phyloP scores from a whole-genome alignment of 2,329 filamentous ascomycete species.

The Elsinoe batatas region DNA sequence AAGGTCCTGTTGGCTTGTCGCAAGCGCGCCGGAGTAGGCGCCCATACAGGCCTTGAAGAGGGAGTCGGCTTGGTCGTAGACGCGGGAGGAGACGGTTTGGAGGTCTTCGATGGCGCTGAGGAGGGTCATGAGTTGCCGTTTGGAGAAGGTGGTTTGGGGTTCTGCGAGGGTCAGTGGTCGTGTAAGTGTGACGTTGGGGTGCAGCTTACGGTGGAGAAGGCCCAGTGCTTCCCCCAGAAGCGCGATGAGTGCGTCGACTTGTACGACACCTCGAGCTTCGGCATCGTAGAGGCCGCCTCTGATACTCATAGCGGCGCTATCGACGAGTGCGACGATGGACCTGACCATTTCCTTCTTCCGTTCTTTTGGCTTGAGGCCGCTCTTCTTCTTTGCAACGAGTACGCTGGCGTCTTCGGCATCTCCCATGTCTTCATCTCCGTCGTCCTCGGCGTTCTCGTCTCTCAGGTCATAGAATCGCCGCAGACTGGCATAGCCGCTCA shows the following conservation, averaged over 20 bases:
- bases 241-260: constrained; percentile 75
- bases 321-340: constrained; percentile 71
- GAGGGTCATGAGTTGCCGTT: constrained; percentile 63
- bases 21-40: constrained; percentile 37
- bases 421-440: neutral
- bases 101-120: constrained; percentile 73
- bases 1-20: constrained; percentile 19
- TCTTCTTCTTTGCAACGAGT: constrained; percentile 3
- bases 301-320: constrained; percentile 80
- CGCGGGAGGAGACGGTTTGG: constrained; percentile 61
- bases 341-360: constrained; percentile 61
- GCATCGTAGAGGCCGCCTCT: constrained; percentile 82
- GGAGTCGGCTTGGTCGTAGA: constrained; percentile 65
- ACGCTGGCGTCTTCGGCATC: neutral
- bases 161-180: constrained; percentile 28
- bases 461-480: constrained; percentile 85
- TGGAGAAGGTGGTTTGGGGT: constrained; percentile 51
- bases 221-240: constrained; percentile 75
- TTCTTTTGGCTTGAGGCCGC: constrained; percentile 43
- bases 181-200: constrained; percentile 12
- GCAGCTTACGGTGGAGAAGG: constrained; percentile 53
- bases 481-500: constrained; percentile 86
- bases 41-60: constrained; percentile 66
- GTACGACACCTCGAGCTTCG: constrained; percentile 69
- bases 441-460: constrained; percentile 47